Conservation (phyloP, 169 alveolate species). For the Cryptosporidium canis region DNA sequence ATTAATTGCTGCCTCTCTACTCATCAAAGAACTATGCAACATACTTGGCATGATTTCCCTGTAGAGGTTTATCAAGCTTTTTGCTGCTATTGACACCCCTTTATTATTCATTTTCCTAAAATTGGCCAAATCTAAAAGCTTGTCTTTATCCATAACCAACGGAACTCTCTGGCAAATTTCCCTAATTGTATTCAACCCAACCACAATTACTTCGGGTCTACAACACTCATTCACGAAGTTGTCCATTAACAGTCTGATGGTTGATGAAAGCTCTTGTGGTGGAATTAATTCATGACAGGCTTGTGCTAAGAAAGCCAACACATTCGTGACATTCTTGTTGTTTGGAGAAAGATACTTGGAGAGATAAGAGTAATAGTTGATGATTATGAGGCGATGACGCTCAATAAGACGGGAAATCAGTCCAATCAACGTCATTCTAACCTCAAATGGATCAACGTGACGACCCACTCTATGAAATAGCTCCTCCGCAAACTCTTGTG, state of each 20-base stretch:
- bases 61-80: slow-evolving; percentile 84
- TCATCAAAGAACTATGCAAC: slow-evolving; percentile 82
- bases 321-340: slow-evolving; percentile 84
- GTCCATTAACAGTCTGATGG: slow-evolving; percentile 83
- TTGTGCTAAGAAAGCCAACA: slow-evolving; percentile 87
- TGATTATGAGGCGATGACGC: slow-evolving; percentile 83
- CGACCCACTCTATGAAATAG: slow-evolving; percentile 74
- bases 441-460: slow-evolving; percentile 78
- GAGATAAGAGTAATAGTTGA: slow-evolving; percentile 82
- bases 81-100: slow-evolving; percentile 88
- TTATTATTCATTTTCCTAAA: slow-evolving; percentile 85
- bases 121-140: slow-evolving; percentile 78
- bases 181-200: slow-evolving; percentile 87
- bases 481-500: slow-evolving; percentile 85
- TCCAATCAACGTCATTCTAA: slow-evolving; percentile 81
- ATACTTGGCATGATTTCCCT: slow-evolving; percentile 85
- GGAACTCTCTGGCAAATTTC: slow-evolving; percentile 88
- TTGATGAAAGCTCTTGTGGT: slow-evolving; percentile 84
- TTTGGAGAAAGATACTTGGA: slow-evolving; percentile 84
- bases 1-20: slow-evolving; percentile 77
- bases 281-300: slow-evolving; percentile 89
- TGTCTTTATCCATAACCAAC: slow-evolving; percentile 80
- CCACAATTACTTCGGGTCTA: slow-evolving; percentile 80
- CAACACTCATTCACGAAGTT: slow-evolving; percentile 85
- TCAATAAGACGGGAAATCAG: slow-evolving; percentile 86